Conservation (phyloP, 495 filamentous ascomycete species). For the Sphaerosporella brunnea region DNA sequence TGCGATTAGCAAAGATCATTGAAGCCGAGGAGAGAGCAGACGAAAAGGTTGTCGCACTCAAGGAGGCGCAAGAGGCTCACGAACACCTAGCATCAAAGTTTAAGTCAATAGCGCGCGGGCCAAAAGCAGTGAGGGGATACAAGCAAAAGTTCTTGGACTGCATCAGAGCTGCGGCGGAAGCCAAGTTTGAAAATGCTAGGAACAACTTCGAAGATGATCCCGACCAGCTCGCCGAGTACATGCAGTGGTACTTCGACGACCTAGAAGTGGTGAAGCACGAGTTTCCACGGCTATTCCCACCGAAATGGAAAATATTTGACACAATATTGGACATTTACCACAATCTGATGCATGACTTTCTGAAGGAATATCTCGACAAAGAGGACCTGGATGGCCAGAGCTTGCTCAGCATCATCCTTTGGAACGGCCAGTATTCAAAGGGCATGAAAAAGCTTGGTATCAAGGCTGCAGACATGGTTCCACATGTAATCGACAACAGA, state of each 20-base stretch:
- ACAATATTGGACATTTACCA: constrained; percentile 85
- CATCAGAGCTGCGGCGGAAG: constrained; percentile 53
- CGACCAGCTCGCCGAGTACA: constrained; percentile 59
- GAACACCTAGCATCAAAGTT: constrained; percentile 76
- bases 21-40: constrained; percentile 94
- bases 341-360: constrained; percentile 80
- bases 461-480: constrained; percentile 48
- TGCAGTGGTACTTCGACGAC: constrained; percentile 96
- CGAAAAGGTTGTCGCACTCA: constrained; percentile 69
- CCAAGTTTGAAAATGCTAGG: constrained; percentile 55
- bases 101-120: constrained; percentile 81
- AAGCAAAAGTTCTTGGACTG: constrained; percentile 83
- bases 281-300: constrained; percentile 77
- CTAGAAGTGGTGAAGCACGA: constrained; percentile 78
- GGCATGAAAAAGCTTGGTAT: constrained; percentile 87
- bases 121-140: constrained; percentile 83
- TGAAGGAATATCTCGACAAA: constrained; percentile 54
- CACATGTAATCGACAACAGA: constrained; percentile 72
- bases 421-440: constrained; percentile 85
- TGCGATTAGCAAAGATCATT: constrained; percentile 75
- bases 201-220: constrained; percentile 67
- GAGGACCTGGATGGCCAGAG: constrained; percentile 54
- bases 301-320: constrained; percentile 91
- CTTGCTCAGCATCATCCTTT: constrained; percentile 54
- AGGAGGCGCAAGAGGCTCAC: constrained; percentile 87